Evolutionary conservation across 768 basidiomycete genomes (phyloP), one percentile per base, ranked within the genome.

Genomic region (Inosperma sp.): DNA sequence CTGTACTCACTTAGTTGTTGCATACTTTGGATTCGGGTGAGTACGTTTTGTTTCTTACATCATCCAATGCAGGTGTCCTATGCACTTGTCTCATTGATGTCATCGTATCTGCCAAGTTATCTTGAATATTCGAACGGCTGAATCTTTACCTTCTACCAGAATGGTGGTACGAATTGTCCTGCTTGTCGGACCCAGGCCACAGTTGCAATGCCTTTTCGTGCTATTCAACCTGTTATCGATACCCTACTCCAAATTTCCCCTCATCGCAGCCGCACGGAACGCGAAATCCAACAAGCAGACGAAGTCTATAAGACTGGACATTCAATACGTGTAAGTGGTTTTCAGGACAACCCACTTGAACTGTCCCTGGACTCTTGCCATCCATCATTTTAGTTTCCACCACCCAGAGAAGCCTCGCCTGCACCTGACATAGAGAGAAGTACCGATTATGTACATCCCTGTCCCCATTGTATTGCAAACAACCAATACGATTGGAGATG

Each of bases 111-210:
- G 23, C 9, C 7, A 17, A 51, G 19, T 7, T 33, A 12, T 36
- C 10, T 21, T 26, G 25, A 31, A 23, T 36, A 36, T 27, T 52
- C 37, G 22, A 37, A 35, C 52, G 5, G 40, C 43, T 50, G 43
- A 54, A 52, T 40, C 56, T 37, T 48, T 36, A 53, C 52, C 41
- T 55, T 50, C 49, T 41, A 45, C 23, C 51, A 92, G 88, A 92
- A 92, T 58, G 86, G 88, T 29, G 90, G 89, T 47, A 84, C 85
- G 16, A 87, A 81, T 58, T 93, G 90, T 62, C 90, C 90, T 12
- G 82, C 85, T 5, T 93, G 90, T 59, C 83, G 90, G 48, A 77
- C 81, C 21, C 56, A 73, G n/a, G 83, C 88, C 12, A 83, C 76
- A 21, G 72, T 76, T 19, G 88, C 87, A 30, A 76, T 78, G 2